A percentile compares a stretch with the other conserved stretches of the same genome.
Conservation (phyloP, 1,284 basidiomycete species). For the Tilletia caries region DNA sequence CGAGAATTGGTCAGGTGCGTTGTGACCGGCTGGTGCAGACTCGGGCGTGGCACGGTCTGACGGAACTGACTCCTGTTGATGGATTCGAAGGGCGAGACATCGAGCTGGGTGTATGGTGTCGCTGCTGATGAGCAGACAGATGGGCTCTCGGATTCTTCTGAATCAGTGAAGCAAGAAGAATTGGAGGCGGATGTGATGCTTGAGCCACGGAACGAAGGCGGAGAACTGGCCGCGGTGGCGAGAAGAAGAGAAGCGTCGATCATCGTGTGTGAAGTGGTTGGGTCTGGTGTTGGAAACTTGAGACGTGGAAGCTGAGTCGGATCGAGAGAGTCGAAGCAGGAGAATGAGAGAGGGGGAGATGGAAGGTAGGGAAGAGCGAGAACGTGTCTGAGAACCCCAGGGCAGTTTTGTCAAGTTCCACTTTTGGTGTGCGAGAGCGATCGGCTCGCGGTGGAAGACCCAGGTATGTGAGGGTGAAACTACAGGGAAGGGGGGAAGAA, state of each 20-base stretch:
- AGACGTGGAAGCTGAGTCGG: not conserved
- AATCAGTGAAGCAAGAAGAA: not conserved
- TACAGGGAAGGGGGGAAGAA: not conserved
- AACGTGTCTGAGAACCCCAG: not conserved
- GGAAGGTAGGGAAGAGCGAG: not conserved
- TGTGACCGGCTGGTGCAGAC: not conserved
- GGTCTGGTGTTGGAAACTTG: not conserved
- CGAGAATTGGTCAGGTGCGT: not conserved
- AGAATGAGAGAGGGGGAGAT: not conserved
- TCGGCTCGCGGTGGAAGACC: conserved; percentile 2
- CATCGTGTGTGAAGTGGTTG: too few species aligned
- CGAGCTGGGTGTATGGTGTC: not conserved
- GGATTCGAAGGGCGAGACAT: too few species aligned
- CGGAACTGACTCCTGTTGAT: not conserved
- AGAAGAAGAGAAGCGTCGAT: too few species aligned
- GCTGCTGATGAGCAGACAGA: not conserved
- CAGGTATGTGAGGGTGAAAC: not conserved
- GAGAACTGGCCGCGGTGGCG: not conserved
- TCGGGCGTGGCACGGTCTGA: not conserved
- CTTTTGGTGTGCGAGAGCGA: conserved; percentile 2
- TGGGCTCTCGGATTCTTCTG: not conserved
- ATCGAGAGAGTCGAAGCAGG: too few species aligned
- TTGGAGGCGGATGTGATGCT: not conserved
- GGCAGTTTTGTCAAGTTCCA: too few species aligned
- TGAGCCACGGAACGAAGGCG: not conserved